Conservation (phyloP, 1,284 basidiomycete species). For the Malassezia slooffiae region DNA sequence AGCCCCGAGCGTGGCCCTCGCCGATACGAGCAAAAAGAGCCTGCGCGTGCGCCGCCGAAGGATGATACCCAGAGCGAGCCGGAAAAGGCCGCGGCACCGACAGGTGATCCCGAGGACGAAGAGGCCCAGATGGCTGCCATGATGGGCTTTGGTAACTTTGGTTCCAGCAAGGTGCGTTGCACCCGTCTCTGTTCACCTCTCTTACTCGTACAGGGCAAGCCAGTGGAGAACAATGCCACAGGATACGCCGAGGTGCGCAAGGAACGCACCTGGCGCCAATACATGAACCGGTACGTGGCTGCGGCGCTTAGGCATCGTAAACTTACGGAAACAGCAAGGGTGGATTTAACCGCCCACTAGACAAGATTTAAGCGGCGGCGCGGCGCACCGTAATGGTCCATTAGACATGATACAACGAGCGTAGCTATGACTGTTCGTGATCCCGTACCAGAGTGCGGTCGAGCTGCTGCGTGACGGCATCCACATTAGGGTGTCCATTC, state of each 20-base stretch:
- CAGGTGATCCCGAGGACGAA: neutral
- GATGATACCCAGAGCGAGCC: neutral
- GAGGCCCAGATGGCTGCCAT: constrained; percentile 14
- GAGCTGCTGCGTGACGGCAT: no score
- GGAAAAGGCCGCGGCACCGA: neutral
- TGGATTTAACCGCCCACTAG: constrained; percentile 15
- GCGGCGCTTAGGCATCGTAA: neutral
- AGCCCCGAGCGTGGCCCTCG: no score
- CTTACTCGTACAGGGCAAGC: constrained; percentile 7
- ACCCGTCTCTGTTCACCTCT: neutral
- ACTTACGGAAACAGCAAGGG: constrained; percentile 9
- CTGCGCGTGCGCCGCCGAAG: no score
- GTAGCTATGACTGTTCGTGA: no score
- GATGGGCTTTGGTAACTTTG: constrained; percentile 17
- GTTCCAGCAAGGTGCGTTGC: constrained; percentile 10
- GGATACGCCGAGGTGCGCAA: constrained; percentile 14
- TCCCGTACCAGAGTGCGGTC: no score
- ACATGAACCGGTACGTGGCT: constrained; percentile 18
- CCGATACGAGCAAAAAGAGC: no score
- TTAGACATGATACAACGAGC: no score
- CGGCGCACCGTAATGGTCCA: no score
- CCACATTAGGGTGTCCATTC: no score
- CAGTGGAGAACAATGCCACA: constrained; percentile 10
- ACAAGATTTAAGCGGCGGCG: no score
- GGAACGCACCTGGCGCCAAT: constrained; percentile 15